A percentile compares a stretch with the other conserved stretches of the same genome.
Evolutionary conservation across 208 protist species (phyloP).

Genomic region (Trypanosoma melophagium): DNA sequence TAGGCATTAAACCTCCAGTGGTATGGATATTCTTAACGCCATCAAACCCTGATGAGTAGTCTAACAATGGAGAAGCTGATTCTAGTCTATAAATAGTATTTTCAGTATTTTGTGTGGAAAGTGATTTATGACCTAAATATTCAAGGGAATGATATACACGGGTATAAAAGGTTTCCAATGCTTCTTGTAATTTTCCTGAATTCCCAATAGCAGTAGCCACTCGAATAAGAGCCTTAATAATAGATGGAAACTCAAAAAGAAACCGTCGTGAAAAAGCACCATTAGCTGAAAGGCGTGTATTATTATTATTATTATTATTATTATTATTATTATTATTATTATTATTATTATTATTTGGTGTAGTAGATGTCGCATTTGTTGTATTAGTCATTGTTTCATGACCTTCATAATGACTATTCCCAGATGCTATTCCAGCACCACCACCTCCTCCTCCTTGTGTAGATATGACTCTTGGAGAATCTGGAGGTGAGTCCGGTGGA

Average conservation of each 20-base stretch:
- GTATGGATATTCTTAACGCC: too few species aligned
- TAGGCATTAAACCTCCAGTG: too few species aligned
- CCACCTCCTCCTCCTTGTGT: too few species aligned
- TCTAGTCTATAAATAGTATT: not conserved
- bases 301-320: not conserved
- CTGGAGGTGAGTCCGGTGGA: too few species aligned
- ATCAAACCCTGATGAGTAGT: not conserved
- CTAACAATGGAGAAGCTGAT: not conserved
- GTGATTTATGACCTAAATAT: slow-evolving; percentile 48
- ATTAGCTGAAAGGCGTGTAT: slow-evolving; percentile 52
- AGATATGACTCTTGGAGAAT: too few species aligned
- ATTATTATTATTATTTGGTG: not conserved
- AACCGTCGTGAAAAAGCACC: slow-evolving; percentile 71
- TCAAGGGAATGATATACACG: slow-evolving; percentile 69
- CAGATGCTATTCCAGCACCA: too few species aligned
- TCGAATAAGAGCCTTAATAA: slow-evolving; percentile 67
- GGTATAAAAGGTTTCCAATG: slow-evolving; percentile 74
- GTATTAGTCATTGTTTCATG: too few species aligned
- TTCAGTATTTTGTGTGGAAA: slow-evolving; percentile 1
- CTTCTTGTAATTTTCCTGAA: slow-evolving; percentile 58
- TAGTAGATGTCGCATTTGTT: slow-evolving; percentile 23
- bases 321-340: not conserved
- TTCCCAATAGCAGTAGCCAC: slow-evolving; percentile 42
- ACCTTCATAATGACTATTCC: too few species aligned
- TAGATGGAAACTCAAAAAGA: slow-evolving; percentile 67